Evolutionary conservation across 1,139 yeast species (phyloP), one percentile per base, ranked within the genome.

Genomic region (Suhomyces choctaworum): DNA sequence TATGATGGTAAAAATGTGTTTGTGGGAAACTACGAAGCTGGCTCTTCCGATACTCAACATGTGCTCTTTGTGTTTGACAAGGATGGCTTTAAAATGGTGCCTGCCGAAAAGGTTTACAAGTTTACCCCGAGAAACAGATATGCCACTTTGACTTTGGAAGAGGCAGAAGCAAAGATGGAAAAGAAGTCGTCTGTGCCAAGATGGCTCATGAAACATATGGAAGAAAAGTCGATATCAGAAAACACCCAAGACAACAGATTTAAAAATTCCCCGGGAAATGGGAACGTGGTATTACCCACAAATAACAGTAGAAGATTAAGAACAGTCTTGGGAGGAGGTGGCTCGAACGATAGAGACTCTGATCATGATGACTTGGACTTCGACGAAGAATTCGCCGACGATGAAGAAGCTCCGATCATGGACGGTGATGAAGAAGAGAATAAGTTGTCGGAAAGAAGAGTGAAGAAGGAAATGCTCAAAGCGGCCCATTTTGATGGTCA

Each of bases 381-480:
- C 52, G 97, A 92, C 48, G 98, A 92, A 57, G 97, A 90, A 57
- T 92, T 92, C 62, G 97, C 95, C 15, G 98, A 92, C 60, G 98
- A 92, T 59, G 98, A 92, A 64, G 98, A 92, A 59, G 97, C 97
- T 1, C 98, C 98, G 19, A 86, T 90, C 41, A 81, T 92, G 76
- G 98, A 92, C 54, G 97, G 97, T 33, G 89, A 90, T 39, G 98
- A 92, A 55, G 95, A 88, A 52, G 98, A 92, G 55, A 86, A 88
- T 56, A 89, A 85, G 57, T 85, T 89, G 48, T 85, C 90, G 25
- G 97, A 92, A 58, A 78, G 77, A 46, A 83, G 89, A 52, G 83
- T 92, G 56, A 92, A 90, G 62, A 82, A 78, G 50, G 97, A 92
- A 60, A 89, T 87, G 92, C 72, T 88, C 44, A 77, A 80, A 41